Conservation (phyloP, 2,329 filamentous ascomycete species). For the Microcera coccophila region DNA sequence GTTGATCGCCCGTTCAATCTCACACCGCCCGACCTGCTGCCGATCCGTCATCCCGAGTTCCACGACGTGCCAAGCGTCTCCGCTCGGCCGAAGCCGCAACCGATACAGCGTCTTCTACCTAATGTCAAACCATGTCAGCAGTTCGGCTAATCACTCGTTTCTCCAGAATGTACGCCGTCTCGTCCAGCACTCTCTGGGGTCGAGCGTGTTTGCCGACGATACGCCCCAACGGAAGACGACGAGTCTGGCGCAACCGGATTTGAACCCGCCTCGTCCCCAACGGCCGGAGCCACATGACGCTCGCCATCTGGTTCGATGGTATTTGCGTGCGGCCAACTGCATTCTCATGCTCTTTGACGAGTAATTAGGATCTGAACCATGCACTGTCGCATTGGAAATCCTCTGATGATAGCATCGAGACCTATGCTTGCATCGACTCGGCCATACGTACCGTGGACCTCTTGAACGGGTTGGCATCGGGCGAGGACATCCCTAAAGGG, state of each 20-base stretch:
- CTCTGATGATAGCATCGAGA: slow-evolving; percentile 21
- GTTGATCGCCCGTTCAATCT: not conserved
- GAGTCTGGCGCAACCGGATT: slow-evolving; percentile 26
- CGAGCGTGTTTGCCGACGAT: slow-evolving; percentile 32
- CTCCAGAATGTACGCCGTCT: slow-evolving; percentile 28
- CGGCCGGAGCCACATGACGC: slow-evolving; percentile 23
- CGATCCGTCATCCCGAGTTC: not conserved
- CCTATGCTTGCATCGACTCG: slow-evolving; percentile 34
- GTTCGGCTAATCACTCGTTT: slow-evolving; percentile 1
- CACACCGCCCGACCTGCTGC: not conserved
- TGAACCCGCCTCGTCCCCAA: slow-evolving; percentile 21
- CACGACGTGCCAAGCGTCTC: not conserved
- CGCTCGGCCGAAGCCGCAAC: not conserved
- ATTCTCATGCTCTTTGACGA: slow-evolving; percentile 32
- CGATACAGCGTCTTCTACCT: not conserved
- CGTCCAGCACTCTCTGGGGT: slow-evolving; percentile 28
- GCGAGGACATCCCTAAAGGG: slow-evolving; percentile 36
- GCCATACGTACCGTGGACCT: slow-evolving; percentile 37
- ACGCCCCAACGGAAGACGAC: slow-evolving; percentile 23
- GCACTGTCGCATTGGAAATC: slow-evolving; percentile 27
- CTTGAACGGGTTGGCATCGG: slow-evolving; percentile 33
- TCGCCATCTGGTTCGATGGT: slow-evolving; percentile 30
- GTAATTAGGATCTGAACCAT: slow-evolving; percentile 26
- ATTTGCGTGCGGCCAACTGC: slow-evolving; percentile 25
- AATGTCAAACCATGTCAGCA: not conserved